A percentile compares a stretch with the other conserved stretches of the same genome.
Conservation (phyloP, 2,329 filamentous ascomycete genomes). For the Fusarium incarnatum region DNA sequence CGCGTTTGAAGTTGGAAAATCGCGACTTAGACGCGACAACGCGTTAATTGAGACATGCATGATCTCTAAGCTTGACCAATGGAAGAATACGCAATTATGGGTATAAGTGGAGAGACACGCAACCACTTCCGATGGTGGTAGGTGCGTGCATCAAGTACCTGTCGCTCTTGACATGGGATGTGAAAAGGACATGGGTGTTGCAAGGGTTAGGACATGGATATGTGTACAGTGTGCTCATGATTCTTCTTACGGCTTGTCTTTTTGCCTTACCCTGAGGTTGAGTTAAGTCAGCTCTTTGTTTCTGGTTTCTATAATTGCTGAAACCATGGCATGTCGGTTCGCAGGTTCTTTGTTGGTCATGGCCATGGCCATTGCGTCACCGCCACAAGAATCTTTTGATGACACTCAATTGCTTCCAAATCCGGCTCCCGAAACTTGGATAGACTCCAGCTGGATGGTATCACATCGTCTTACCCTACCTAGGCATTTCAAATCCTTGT, state of each 20-base stretch:
- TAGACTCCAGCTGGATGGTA: slow-evolving; percentile 5
- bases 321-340: background rate
- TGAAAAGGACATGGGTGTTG: background rate
- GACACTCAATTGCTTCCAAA: background rate
- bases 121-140: slow-evolving; percentile 44
- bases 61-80: slow-evolving; percentile 26
- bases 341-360: background rate
- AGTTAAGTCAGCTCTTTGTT: background rate
- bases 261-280: background rate
- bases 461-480: slow-evolving; percentile 15
- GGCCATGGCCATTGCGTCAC: slow-evolving; percentile 14
- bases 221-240: slow-evolving; percentile 12
- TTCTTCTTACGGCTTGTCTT: slow-evolving; percentile 1
- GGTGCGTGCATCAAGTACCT: slow-evolving; percentile 41
- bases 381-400: background rate
- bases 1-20: slow-evolving; percentile 24
- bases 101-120: slow-evolving; percentile 32
- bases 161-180: slow-evolving; percentile 11
- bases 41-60: slow-evolving; percentile 36
- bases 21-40: slow-evolving; percentile 27
- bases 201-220: background rate
- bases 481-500: background rate
- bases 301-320: slow-evolving; percentile 1
- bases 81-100: slow-evolving; percentile 9
- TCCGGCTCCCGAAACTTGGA: slow-evolving; percentile 10